Evolutionary conservation across 2,329 filamentous ascomycete genomes (phyloP).

Genomic region (Aaosphaeria arxii): DNA sequence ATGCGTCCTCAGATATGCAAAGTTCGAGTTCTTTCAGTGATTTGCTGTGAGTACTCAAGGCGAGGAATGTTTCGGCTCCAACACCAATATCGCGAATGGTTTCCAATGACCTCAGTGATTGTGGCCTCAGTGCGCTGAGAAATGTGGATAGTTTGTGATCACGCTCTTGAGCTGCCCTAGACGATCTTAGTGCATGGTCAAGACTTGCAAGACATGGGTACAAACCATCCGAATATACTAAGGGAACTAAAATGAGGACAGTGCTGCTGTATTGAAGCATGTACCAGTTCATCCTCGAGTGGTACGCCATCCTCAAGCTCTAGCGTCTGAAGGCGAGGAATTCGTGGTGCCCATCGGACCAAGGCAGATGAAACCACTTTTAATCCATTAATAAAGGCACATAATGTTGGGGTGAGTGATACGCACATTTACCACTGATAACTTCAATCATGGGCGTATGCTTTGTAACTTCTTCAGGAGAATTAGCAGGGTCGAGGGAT

Average conservation of each 20-base stretch:
- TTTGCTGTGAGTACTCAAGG: conserved; percentile 51
- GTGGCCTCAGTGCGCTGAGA: conserved; percentile 53
- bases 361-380: conserved; percentile 53
- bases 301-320: conserved; percentile 61
- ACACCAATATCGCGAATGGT: conserved; percentile 57
- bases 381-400: not conserved
- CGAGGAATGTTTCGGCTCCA: conserved; percentile 53
- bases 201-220: not conserved
- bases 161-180: conserved; percentile 41
- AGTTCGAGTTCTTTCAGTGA: conserved; percentile 57
- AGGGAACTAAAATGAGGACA: conserved; percentile 63
- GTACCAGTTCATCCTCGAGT: conserved; percentile 53
- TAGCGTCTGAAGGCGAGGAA: conserved; percentile 58
- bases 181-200: conserved; percentile 2
- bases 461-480: conserved; percentile 41
- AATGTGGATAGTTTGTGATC: conserved; percentile 60
- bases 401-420: not conserved
- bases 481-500: conserved; percentile 3
- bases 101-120: conserved; percentile 59
- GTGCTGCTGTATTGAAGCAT: conserved; percentile 52
- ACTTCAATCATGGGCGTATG: conserved; percentile 56
- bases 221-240: conserved; percentile 54
- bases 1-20: conserved; percentile 47
- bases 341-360: conserved; percentile 56
- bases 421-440: conserved; percentile 47